phyloP scores from a whole-genome alignment of 768 basidiomycete species.

The Boletus rufocinnamomeus region DNA sequence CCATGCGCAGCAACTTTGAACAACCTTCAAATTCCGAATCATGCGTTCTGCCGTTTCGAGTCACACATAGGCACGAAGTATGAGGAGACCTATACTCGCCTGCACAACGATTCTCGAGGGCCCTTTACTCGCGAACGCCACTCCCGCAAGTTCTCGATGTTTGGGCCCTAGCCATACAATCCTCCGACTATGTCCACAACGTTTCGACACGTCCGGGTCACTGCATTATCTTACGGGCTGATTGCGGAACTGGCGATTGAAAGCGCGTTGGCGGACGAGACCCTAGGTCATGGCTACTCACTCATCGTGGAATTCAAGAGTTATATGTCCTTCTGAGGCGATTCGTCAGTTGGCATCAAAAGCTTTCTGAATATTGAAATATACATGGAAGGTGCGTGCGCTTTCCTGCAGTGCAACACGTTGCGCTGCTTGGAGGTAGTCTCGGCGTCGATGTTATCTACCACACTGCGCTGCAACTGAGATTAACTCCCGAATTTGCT shows the following conservation, averaged over 20 bases:
- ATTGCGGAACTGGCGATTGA: not conserved
- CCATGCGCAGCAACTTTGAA: not conserved
- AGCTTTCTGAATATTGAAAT: not conserved
- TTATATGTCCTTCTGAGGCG: not conserved
- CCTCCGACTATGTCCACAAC: not conserved
- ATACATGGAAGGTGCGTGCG: not conserved
- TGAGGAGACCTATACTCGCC: constrained; percentile 10
- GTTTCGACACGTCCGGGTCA: not conserved
- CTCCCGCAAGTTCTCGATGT: not conserved
- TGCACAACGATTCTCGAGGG: not conserved
- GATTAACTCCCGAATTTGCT: not conserved
- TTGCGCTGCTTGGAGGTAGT: not conserved
- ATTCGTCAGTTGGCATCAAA: not conserved
- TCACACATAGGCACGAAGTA: not conserved
- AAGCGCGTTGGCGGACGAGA: not conserved
- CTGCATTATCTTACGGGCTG: not conserved
- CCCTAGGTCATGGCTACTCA: not conserved
- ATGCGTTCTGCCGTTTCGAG: not conserved
- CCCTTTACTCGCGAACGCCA: constrained; percentile 2
- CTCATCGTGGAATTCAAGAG: not conserved
- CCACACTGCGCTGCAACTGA: not conserved
- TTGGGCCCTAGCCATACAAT: not conserved
- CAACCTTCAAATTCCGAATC: not conserved
- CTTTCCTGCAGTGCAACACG: not conserved
- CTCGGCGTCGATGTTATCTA: not conserved